Conservation (phyloP, 139 green algal genomes). For the Zygnema cylindricum region DNA sequence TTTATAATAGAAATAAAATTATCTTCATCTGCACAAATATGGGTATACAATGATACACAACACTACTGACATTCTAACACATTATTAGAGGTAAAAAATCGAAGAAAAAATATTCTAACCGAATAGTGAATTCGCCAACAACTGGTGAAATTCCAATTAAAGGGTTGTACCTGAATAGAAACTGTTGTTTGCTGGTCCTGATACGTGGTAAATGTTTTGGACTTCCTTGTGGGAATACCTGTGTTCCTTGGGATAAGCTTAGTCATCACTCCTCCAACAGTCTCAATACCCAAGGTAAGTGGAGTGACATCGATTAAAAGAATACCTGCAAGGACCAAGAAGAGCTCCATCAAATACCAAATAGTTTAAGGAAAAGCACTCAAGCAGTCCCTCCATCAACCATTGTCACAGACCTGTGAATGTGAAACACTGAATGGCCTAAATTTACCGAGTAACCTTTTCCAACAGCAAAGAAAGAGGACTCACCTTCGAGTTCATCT, state of each 20-base stretch:
- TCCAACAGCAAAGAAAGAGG: neutral
- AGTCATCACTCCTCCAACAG: constrained; percentile 72
- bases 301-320: constrained; percentile 75
- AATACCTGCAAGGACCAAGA: constrained; percentile 75
- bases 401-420: too few species aligned
- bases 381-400: neutral
- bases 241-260: constrained; percentile 75
- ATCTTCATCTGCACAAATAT: neutral
- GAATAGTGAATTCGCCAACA: too few species aligned
- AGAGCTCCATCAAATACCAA: neutral
- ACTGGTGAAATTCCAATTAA: too few species aligned
- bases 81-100: neutral
- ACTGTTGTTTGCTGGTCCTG: constrained; percentile 90
- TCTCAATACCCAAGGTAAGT: constrained; percentile 72
- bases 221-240: constrained; percentile 95
- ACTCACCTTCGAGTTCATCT: constrained; percentile 67
- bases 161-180: constrained; percentile 59
- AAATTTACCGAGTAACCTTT: too few species aligned
- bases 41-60: too few species aligned
- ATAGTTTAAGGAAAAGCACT: neutral
- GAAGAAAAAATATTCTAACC: neutral
- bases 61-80: too few species aligned
- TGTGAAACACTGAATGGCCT: neutral
- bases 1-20: neutral
- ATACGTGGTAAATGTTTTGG: constrained; percentile 98